phyloP scores from a whole-genome alignment of 2,329 filamentous ascomycete species.

The Aspergillus thermomutatus region DNA sequence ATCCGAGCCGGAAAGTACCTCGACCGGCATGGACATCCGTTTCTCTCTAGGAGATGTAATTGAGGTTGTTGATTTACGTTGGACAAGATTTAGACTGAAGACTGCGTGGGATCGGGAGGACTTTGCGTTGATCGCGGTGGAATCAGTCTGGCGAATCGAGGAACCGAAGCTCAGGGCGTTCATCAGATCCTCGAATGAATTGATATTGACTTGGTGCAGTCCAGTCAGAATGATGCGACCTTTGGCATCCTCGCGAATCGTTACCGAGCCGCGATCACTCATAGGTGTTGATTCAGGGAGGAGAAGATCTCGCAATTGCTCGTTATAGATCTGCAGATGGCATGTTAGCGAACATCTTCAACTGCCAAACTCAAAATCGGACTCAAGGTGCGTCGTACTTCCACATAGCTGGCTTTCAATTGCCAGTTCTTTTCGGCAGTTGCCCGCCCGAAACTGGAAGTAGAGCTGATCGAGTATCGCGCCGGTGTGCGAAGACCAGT shows the following conservation, averaged over 20 bases:
- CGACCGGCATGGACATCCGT: constrained; percentile 79
- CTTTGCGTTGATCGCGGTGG: constrained; percentile 95
- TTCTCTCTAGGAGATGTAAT: constrained; percentile 65
- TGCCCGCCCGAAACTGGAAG: constrained; percentile 46
- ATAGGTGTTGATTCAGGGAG: constrained; percentile 68
- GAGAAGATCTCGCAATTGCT: constrained; percentile 86
- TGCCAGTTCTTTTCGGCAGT: constrained; percentile 74
- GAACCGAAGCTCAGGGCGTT: constrained; percentile 89
- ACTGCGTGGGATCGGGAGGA: constrained; percentile 97
- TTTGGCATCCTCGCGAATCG: constrained; percentile 89
- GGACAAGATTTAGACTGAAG: constrained; percentile 86
- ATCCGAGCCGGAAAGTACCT: constrained; percentile 65
- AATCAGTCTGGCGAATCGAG: constrained; percentile 90
- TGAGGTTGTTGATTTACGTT: constrained; percentile 61
- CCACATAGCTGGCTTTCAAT: constrained; percentile 87
- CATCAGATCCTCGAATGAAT: constrained; percentile 87
- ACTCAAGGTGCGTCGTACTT: constrained; percentile 41
- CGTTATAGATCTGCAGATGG: constrained; percentile 84
- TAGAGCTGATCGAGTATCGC: constrained; percentile 65
- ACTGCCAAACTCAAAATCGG: not conserved
- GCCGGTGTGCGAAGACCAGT: constrained; percentile 77
- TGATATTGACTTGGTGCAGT: constrained; percentile 80
- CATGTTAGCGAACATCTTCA: constrained; percentile 1
- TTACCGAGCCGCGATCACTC: constrained; percentile 73
- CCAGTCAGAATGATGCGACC: constrained; percentile 93